phyloP scores from a whole-genome alignment of 1,284 basidiomycete species.

The Kalmanozyma brasiliensis region DNA sequence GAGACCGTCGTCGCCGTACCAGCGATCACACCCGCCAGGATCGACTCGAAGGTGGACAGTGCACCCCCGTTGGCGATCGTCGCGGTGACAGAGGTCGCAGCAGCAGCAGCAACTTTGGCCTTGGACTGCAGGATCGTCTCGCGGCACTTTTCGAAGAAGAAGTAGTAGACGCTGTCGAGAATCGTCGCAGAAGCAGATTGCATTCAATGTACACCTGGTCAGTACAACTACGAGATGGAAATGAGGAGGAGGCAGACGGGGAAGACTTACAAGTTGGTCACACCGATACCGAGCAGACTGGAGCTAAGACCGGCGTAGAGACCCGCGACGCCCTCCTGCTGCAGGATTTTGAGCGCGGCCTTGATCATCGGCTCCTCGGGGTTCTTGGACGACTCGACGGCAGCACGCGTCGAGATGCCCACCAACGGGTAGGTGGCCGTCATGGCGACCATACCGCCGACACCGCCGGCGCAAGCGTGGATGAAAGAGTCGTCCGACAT shows the following conservation, averaged over 20 bases:
- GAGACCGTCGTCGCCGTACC: conserved; percentile 89
- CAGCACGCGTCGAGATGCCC: conserved; percentile 90
- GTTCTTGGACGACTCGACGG: conserved; percentile 84
- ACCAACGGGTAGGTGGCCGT: conserved; percentile 76
- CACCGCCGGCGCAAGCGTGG: conserved; percentile 87
- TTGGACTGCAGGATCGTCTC: conserved; percentile 66
- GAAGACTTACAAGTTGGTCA: conserved; percentile 80
- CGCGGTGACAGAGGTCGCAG: conserved; percentile 64
- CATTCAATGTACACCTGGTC: too few species aligned
- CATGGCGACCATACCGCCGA: conserved; percentile 80
- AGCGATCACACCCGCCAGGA: conserved; percentile 87
- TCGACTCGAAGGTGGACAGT: conserved; percentile 85
- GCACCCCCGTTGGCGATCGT: conserved; percentile 67
- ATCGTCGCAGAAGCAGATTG: background rate
- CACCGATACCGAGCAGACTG: conserved; percentile 86
- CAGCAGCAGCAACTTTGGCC: conserved; percentile 69
- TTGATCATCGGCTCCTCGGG: conserved; percentile 71
- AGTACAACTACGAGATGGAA: background rate
- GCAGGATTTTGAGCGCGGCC: conserved; percentile 78
- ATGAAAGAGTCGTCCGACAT: conserved; percentile 78
- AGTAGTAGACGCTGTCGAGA: conserved; percentile 67
- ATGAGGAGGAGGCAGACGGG: background rate
- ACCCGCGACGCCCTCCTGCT: conserved; percentile 84
- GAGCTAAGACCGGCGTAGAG: conserved; percentile 89
- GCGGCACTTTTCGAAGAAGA: conserved; percentile 68